Base-by-base conservation (phyloP, 2,329 filamentous ascomycete genomes). In the Coniochaeta sp. region DNA sequence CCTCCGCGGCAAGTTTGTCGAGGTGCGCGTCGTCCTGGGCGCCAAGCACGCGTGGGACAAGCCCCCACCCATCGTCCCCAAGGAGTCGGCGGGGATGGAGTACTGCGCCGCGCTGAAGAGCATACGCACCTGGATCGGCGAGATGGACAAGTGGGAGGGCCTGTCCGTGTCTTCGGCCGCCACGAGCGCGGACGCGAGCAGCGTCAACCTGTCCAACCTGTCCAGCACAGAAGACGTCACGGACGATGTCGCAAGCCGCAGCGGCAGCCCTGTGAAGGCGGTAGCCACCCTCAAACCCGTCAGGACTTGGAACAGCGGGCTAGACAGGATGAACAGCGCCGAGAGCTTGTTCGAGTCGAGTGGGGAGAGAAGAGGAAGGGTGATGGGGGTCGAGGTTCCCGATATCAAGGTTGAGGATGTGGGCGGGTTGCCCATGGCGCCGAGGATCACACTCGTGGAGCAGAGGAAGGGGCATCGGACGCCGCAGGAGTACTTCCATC, bases 41-140 rank as follows among this genome's bases (percentile, higher is more conserved):
- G 82, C 83, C 20, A 74, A 76, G 26, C 83, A 86, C 61, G 83
- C 76, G 0, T 87, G 83, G 76, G 83, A 87, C 59, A 87, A 86
- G 66, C 77, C 77, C 26, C 81, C 82, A 3, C 28, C 28, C 16
- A 26, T 49, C 28, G 20, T 33, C 20, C 47, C 47, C 28, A 49
- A 49, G 47, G 31, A 35, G 28, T 22, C 16, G 28, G 27, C 27
- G 4, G 47, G 4, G 3, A 14, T 35, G 6, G 47, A 49, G 31
- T 49, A 49, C 47, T 6, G 2, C 28, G 47, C 28, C 28, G 47
- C 47, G 9, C 28, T 49, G 7, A 24, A n/a, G 30, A 33, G 14
- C 6, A 14, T 49, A n/a, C 24, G 26, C 28, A 16, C 9, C 18
- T 49, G 47, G 28, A 33, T 35, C 16, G 22, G 26, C 22, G 45